Conservation (phyloP, 169 alveolate genomes). For the Pseudocohnilembus persalinus region DNA sequence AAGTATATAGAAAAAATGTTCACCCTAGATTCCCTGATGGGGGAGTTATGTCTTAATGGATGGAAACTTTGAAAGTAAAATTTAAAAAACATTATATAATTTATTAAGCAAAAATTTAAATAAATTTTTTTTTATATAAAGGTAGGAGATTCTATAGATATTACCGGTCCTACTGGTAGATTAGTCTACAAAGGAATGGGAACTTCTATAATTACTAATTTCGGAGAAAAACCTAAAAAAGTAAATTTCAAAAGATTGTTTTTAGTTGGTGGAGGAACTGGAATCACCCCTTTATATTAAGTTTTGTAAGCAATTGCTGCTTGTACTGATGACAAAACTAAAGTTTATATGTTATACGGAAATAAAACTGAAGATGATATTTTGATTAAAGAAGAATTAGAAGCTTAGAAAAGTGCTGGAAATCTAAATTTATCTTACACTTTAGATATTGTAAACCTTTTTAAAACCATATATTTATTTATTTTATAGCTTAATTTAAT, state of each 20-base stretch:
- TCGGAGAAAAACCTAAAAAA: neutral
- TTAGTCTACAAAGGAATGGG: conserved; percentile 56
- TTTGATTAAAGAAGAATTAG: conserved; percentile 47
- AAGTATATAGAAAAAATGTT: conserved; percentile 37
- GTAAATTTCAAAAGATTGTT: conserved; percentile 39
- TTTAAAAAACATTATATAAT: neutral
- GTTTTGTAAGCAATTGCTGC: conserved; percentile 44
- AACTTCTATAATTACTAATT: conserved; percentile 25
- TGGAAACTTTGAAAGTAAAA: conserved; percentile 48
- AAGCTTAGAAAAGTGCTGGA: conserved; percentile 21
- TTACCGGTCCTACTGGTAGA: conserved; percentile 58
- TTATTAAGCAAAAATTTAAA: neutral
- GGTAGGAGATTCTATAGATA: conserved; percentile 30
- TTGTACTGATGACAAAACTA: conserved; percentile 34
- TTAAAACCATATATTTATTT: neutral
- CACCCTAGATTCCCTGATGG: conserved; percentile 76
- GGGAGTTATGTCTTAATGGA: conserved; percentile 59
- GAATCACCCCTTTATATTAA: conserved; percentile 72
- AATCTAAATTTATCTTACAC: conserved; percentile 47
- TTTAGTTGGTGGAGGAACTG: conserved; percentile 69
- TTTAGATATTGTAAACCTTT: conserved; percentile 32
- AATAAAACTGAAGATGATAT: conserved; percentile 69
- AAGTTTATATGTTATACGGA: conserved; percentile 48
- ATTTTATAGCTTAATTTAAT: neutral
- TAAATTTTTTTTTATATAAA: neutral